Conservation (phyloP, 208 protist genomes). For the Strigomonas culicis region DNA sequence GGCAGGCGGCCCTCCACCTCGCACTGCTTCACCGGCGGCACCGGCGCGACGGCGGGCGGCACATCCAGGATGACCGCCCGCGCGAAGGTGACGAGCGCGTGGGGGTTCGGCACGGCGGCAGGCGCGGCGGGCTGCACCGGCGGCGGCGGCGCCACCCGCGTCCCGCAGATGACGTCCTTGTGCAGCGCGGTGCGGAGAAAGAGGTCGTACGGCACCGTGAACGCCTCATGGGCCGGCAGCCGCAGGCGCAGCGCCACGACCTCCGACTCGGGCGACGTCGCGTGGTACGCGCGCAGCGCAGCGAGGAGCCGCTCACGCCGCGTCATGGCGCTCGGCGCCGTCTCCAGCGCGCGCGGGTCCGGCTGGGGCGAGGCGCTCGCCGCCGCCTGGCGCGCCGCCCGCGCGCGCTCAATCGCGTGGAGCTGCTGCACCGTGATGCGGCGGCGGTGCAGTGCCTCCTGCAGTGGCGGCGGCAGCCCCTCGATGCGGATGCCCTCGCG, state of each 20-base stretch:
- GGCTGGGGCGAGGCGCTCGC: slow-evolving; percentile 12
- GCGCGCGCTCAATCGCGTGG: slow-evolving; percentile 34
- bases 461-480: slow-evolving; percentile 51
- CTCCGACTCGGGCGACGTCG: slow-evolving; percentile 30
- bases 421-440: slow-evolving; percentile 67
- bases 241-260: slow-evolving; percentile 58
- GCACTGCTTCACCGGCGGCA: slow-evolving; percentile 78
- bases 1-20: slow-evolving; percentile 81
- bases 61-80: slow-evolving; percentile 65
- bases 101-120: slow-evolving; percentile 25
- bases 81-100: slow-evolving; percentile 55
- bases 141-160: slow-evolving; percentile 28
- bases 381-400: slow-evolving; percentile 21
- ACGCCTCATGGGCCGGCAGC: slow-evolving; percentile 45
- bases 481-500: slow-evolving; percentile 80
- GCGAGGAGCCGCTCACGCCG: slow-evolving; percentile 34
- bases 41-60: slow-evolving; percentile 32
- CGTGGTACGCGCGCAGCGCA: slow-evolving; percentile 41
- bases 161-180: slow-evolving; percentile 85
- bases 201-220: slow-evolving; percentile 58
- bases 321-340: slow-evolving; percentile 17
- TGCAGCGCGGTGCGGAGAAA: slow-evolving; percentile 73
- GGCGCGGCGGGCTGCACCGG: background rate
- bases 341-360: slow-evolving; percentile 17
- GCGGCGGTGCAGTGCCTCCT: slow-evolving; percentile 56